phyloP scores from a whole-genome alignment of 2,329 filamentous ascomycete species.

The Colletotrichum truncatum region DNA sequence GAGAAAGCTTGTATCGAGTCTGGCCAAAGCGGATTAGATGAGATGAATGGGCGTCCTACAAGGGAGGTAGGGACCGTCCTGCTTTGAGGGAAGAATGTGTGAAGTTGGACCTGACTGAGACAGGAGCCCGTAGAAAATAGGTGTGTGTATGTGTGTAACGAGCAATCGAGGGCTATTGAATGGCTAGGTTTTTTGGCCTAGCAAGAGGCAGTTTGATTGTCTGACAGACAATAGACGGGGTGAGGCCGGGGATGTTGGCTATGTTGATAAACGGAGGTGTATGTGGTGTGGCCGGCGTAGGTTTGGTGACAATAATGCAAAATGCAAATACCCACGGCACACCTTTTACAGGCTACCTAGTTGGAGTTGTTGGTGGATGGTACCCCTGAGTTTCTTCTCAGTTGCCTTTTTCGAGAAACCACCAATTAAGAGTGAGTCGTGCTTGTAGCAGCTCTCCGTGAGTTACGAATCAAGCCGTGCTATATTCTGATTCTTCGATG shows the following conservation, averaged over 20 bases:
- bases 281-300: neutral
- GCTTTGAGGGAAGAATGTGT: constrained; percentile 19
- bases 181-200: neutral
- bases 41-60: constrained; percentile 24
- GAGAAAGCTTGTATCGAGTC: neutral
- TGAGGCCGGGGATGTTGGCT: neutral
- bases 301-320: constrained; percentile 4
- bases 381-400: constrained; percentile 17
- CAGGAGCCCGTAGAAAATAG: constrained; percentile 20
- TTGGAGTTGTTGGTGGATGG: neutral
- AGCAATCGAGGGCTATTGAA: neutral
- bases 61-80: constrained; percentile 21
- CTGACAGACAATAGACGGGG: neutral
- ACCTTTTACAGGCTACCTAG: neutral
- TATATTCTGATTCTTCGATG: neutral
- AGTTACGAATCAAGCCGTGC: neutral
- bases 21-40: constrained; percentile 21
- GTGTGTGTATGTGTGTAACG: neutral
- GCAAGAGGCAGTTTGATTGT: neutral
- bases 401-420: constrained; percentile 6
- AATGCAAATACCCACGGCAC: neutral
- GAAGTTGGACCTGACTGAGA: constrained; percentile 10
- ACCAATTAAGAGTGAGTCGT: neutral
- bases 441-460: neutral
- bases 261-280: neutral